Conservation (phyloP, 2,329 filamentous ascomycete genomes). For the Coleophoma cylindrospora region DNA sequence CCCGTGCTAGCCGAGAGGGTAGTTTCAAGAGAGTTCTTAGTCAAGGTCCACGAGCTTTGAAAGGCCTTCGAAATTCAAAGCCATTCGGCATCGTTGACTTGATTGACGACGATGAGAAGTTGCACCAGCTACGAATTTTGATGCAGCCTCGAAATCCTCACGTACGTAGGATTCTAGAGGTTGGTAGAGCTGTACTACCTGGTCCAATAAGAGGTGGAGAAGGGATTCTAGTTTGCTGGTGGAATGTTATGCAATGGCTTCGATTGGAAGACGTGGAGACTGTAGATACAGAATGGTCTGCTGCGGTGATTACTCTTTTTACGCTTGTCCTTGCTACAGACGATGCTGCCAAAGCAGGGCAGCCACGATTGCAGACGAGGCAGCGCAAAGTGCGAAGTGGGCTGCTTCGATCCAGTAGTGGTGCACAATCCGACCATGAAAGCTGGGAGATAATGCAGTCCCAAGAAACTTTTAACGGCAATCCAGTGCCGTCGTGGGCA, state of each 20-base stretch:
- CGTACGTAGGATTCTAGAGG: constrained; percentile 54
- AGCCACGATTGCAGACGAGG: constrained; percentile 28
- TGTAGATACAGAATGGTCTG: constrained; percentile 63
- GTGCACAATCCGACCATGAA: constrained; percentile 29
- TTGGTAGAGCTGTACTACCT: constrained; percentile 60
- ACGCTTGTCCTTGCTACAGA: constrained; percentile 58
- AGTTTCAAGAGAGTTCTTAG: constrained; percentile 38
- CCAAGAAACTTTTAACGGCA: constrained; percentile 30
- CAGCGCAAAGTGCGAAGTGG: constrained; percentile 31
- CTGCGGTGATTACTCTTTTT: constrained; percentile 58
- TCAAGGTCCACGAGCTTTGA: constrained; percentile 29
- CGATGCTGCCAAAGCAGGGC: constrained; percentile 26
- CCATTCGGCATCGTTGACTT: constrained; percentile 60
- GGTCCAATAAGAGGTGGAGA: constrained; percentile 48
- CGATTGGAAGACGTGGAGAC: constrained; percentile 39
- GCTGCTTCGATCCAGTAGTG: constrained; percentile 43
- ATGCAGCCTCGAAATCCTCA: constrained; percentile 61
- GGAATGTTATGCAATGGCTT: constrained; percentile 69
- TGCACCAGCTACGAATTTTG: constrained; percentile 64
- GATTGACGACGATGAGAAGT: constrained; percentile 53
- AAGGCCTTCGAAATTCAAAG: constrained; percentile 51
- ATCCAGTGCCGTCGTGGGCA: constrained; percentile 47
- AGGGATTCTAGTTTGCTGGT: constrained; percentile 64
- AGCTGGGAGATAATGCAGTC: constrained; percentile 42
- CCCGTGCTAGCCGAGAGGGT: constrained; percentile 47